Evolutionary conservation across 345 rosid genomes (phyloP).

Genomic region (Hibiscus trionum): DNA sequence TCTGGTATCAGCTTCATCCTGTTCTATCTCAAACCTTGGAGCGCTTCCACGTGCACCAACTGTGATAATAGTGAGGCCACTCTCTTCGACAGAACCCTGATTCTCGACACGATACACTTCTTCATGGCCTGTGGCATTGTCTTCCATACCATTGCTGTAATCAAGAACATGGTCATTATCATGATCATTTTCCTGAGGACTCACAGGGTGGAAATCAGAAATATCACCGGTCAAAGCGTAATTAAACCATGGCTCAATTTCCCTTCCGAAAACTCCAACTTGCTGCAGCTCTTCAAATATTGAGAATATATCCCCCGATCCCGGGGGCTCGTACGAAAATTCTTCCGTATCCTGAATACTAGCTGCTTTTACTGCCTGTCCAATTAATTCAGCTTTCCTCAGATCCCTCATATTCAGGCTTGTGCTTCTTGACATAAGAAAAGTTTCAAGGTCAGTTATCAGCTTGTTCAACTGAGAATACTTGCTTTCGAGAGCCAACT

Average conservation of each 20-base stretch:
- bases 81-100: slow-evolving; percentile 18
- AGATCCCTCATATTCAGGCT: slow-evolving; percentile 19
- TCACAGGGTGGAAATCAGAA: not conserved
- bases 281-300: slow-evolving; percentile 21
- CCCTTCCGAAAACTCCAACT: slow-evolving; percentile 17
- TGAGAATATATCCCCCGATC: slow-evolving; percentile 28
- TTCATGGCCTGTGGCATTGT: not conserved
- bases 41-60: not conserved
- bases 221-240: not conserved
- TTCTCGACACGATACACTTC: slow-evolving; percentile 10
- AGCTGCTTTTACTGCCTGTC: slow-evolving; percentile 24
- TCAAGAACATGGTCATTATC: not conserved
- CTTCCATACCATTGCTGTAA: not conserved
- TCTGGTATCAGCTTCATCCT: not conserved
- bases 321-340: slow-evolving; percentile 27
- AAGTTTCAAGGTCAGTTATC: slow-evolving; percentile 30
- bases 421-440: slow-evolving; percentile 20
- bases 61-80: not conserved
- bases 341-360: slow-evolving; percentile 24
- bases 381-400: slow-evolving; percentile 29
- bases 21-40: not conserved
- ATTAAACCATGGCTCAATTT: slow-evolving; percentile 10
- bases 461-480: slow-evolving; percentile 35
- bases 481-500: slow-evolving; percentile 36
- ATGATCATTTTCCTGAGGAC: slow-evolving; percentile 6